Percentiles rank a stretch among this genome's conserved stretches.
These are phyloP conservation scores for Cyberlindnera galapagoensis DNA, from an alignment of 805 yeast species.

Conservation along the genomic window DNA sequence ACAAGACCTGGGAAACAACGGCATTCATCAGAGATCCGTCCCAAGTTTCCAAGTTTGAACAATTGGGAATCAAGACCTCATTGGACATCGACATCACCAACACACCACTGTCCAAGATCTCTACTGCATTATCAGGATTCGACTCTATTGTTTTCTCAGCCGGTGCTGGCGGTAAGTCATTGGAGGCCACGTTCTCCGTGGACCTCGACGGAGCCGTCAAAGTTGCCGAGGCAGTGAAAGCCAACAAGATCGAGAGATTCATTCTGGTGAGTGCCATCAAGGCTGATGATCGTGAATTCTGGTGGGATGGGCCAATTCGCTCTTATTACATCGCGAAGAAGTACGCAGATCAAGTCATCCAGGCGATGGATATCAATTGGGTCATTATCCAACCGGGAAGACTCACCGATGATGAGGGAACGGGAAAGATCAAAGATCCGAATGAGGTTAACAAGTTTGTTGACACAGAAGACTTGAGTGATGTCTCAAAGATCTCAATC, in stretches of 20 bases:
- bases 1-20: slow-evolving; percentile 30
- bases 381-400: slow-evolving; percentile 53
- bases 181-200: slow-evolving; percentile 39
- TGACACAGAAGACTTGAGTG: not conserved
- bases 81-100: slow-evolving; percentile 34
- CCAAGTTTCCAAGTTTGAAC: slow-evolving; percentile 36
- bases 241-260: slow-evolving; percentile 37
- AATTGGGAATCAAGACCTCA: slow-evolving; percentile 31
- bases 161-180: slow-evolving; percentile 54
- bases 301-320: slow-evolving; percentile 33
- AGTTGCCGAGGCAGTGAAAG: slow-evolving; percentile 46
- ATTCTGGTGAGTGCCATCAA: slow-evolving; percentile 50
- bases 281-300: slow-evolving; percentile 43
- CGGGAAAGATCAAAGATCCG: slow-evolving; percentile 39
- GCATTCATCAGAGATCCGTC: slow-evolving; percentile 39
- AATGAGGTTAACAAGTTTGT: slow-evolving; percentile 13
- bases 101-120: slow-evolving; percentile 29
- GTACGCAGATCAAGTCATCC: slow-evolving; percentile 48
- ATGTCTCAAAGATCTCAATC: slow-evolving; percentile 4
- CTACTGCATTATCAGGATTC: slow-evolving; percentile 35
- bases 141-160: slow-evolving; percentile 57
- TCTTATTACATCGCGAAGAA: slow-evolving; percentile 55
- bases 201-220: slow-evolving; percentile 59
- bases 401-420: slow-evolving; percentile 33
- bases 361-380: slow-evolving; percentile 33